Percentiles rank a stretch among this genome's conserved stretches.
These are phyloP conservation scores for Elsinoe ampelina DNA, from an alignment of 2,329 filamentous ascomycete genomes.

Conservation along the genomic window DNA sequence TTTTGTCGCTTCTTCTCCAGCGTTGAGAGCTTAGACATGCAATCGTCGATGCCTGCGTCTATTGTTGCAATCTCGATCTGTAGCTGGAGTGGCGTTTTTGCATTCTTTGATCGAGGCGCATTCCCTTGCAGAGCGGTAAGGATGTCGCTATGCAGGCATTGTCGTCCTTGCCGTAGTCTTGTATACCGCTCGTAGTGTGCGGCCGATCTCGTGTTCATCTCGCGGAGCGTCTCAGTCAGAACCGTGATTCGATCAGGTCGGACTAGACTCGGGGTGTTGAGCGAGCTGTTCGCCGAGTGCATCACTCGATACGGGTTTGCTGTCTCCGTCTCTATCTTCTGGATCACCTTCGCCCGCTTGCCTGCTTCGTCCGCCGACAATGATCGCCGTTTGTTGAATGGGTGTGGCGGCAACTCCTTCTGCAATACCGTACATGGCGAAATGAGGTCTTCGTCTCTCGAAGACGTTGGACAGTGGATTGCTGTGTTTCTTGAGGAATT, in stretches of 20 bases:
- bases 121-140: background rate
- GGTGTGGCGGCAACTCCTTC: conserved; percentile 5
- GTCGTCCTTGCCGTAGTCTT: conserved; percentile 10
- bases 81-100: conserved; percentile 7
- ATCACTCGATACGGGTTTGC: background rate
- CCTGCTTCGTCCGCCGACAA: conserved; percentile 1
- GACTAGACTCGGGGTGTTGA: background rate
- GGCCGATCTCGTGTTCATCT: background rate
- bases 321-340: background rate
- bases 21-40: conserved; percentile 2
- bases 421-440: background rate
- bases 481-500: background rate
- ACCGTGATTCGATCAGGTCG: conserved; percentile 2
- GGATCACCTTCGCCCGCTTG: background rate
- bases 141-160: conserved; percentile 13
- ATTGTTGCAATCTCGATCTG: conserved; percentile 12
- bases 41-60: conserved; percentile 13
- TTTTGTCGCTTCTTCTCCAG: conserved; percentile 10
- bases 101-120: background rate
- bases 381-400: background rate
- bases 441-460: background rate
- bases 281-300: conserved; percentile 2
- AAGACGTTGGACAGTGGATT: background rate
- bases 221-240: conserved; percentile 4
- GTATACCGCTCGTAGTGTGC: conserved; percentile 11